A percentile compares a stretch with the other conserved stretches of the same genome.
These are phyloP conservation scores for Saraca asoca DNA, from an alignment of 331 rosid genomes.

Conservation along the genomic window DNA sequence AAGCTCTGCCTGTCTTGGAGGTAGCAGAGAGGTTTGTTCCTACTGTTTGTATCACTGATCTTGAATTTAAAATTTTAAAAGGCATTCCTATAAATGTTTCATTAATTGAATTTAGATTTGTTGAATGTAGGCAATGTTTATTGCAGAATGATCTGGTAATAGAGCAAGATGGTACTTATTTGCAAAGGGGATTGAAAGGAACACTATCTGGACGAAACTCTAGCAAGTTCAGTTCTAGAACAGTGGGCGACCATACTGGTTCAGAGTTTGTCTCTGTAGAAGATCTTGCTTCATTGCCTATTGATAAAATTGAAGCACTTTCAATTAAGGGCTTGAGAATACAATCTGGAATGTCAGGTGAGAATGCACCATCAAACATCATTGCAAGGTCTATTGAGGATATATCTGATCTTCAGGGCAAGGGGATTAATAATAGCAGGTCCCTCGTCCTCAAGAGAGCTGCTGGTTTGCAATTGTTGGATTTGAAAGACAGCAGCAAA, in stretches of 20 bases:
- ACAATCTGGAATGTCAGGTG: slow-evolving; percentile 90
- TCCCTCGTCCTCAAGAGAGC: slow-evolving; percentile 84
- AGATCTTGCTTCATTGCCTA: slow-evolving; percentile 95
- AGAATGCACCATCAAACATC: slow-evolving; percentile 83
- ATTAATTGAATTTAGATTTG: slow-evolving; percentile 37
- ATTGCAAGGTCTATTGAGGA: slow-evolving; percentile 63
- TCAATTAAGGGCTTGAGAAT: slow-evolving; percentile 95
- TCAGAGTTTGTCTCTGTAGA: slow-evolving; percentile 81
- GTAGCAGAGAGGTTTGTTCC: slow-evolving; percentile 68
- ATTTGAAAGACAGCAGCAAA: slow-evolving; percentile 57
- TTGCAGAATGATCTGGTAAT: slow-evolving; percentile 51
- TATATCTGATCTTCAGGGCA: slow-evolving; percentile 75
- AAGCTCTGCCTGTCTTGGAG: slow-evolving; percentile 67
- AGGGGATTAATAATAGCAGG: slow-evolving; percentile 60
- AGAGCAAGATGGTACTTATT: slow-evolving; percentile 40
- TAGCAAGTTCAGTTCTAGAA: slow-evolving; percentile 38
- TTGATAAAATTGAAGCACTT: slow-evolving; percentile 98
- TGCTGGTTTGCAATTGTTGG: slow-evolving; percentile 89
- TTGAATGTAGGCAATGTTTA: slow-evolving; percentile 54
- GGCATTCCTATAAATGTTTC: slow-evolving; percentile 13
- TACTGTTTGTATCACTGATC: slow-evolving; percentile 30
- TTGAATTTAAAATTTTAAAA: slow-evolving; percentile 25
- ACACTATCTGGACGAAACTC: slow-evolving; percentile 50
- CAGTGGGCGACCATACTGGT: slow-evolving; percentile 49
- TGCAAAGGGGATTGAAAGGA: slow-evolving; percentile 44